Evolutionary conservation across 352 stramenopile species (phyloP), one percentile per base, ranked within the genome.

Genomic region (Halophytophthora batemanensis): DNA sequence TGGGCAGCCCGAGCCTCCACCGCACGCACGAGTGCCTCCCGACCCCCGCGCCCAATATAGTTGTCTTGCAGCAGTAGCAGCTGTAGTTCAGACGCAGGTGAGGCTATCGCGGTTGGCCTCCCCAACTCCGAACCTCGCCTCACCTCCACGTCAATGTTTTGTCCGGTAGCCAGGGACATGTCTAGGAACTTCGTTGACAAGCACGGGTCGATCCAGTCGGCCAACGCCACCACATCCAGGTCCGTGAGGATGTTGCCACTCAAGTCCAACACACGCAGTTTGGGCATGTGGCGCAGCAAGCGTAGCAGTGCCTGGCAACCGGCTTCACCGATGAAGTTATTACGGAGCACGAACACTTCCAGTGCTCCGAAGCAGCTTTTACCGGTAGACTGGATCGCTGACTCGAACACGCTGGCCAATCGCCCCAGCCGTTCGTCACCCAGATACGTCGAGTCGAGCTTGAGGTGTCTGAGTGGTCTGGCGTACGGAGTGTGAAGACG

Each of bases 181-280:
- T 41, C 25, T 35, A 47, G 21, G 22, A 56, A 22, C 31, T 44
- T 4, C 45, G 45, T 19, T 17, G 35, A n/a, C 28, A 34, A 34
- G 29, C 18, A 2, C 21, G 49, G n/a, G 56, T 62, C 59, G 40
- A 68, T 19, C n/a, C 28, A 31, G 10, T 71, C 53, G 4, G 50
- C 63, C 15, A 71, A 28, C 12, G 63, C 59, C n/a, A 69, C 41
- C 1, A 61, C 69, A 45, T 83, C 74, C 12, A 67, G 44, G 56
- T 86, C 74, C 0, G 74, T 86, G 35, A 87, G 50, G 39, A 87
- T 86, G 37, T 87, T 87, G 38, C 67, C 56, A 17, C 61, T 64
- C 42, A 87, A 49, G n/a, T 71, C 64, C 28, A 87, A 50, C 14
- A 51, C n/a, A n/a, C 48, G 56, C 1, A 85, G 62, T 11, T 22